Evolutionary conservation across 257 asterid genomes (phyloP), one percentile per base, ranked within the genome.

Genomic region (Craterostigma plantagineum): DNA sequence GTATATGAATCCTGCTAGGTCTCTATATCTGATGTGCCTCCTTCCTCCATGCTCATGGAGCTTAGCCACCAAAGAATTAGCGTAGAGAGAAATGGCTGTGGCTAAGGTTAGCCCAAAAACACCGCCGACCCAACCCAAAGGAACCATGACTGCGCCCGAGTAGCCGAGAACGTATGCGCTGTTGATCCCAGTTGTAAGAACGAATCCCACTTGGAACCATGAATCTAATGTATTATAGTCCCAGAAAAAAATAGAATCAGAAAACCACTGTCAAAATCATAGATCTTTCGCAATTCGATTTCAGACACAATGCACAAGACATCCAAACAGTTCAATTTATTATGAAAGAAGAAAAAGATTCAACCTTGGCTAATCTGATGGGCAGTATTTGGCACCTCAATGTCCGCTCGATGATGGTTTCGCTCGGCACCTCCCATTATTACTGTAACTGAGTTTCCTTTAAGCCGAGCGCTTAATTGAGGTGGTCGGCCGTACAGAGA

Each of bases 91-190:
- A 16, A 79, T 38, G 2, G 59, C 50, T 1, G 95, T 74, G 4
- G 98, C 91, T 45, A 79, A 47, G 48, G 82, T 55, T 13, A 87
- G 62, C 37, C 98, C 98, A 27, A 79, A 60, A 30, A 87, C 98
- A 42, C 98, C 95, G 18, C 98, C 98, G 4, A 66, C 33, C 98
- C 98, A 87, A 33, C 98, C 93, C 54, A 87, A 60, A 1, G 98
- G 98, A 56, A 79, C 90, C 98, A 87, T 87, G 60, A 82, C 61
- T 0, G 92, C 68, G 3, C 93, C 98, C 12, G 98, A 79, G 53
- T 87, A 87, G 23, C 98, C 98, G 43, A 87, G 77, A 61, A 80
- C 98, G 48, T 82, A 87, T 0, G 91, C 98, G 33, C 98, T 87
- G 73, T 87, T 87, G 60, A 87, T 71, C 52, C 98, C 98, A 16